Evolutionary conservation across 169 alveolate genomes (phyloP), one percentile per base, ranked within the genome.

Genomic region (Plasmodium billcollinsi): DNA sequence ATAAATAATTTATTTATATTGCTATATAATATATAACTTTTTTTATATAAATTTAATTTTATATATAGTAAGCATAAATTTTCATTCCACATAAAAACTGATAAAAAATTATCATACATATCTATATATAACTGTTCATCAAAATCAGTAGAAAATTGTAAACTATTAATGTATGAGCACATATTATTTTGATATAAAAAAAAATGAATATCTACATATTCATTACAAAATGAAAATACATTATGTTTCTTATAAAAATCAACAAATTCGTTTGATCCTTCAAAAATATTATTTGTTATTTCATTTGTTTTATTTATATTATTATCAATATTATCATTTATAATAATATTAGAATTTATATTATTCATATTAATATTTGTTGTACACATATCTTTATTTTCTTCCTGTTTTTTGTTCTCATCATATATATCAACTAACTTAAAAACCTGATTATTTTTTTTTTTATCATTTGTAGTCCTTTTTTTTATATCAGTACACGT

Each of bases 11-110:
- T 69, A 18, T 58, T 62, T 47, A 83, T 50, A 4, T 49, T 69
- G 8, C 83, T 83, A 73, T 83, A 83, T 18, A 62, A 33, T 24
- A 63, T 49, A 49, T 83, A 83, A 29, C 91, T 69, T 56, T 83
- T 83, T 24, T 83, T 83, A 69, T 69, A 83, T 26, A 83, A 45
- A 20, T 69, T 83, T 83, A 83, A 83, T 29, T 83, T 83, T 5
- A 59, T 21, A 29, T 56, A 83, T 12, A 83, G 50, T 2, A 70
- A 15, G 29, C 91, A 83, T 33, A 83, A 24, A 69, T 69, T 67
- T 69, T 83, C 91, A 20, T 58, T 58, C 91, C 91, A 83, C 52
- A 69, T 69, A 72, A 83, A 83, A 18, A 83, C 56, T 21, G 76
- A 73, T 58, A 83, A 58, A 83, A 54, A 83, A 49, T 39, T 43